phyloP scores from a whole-genome alignment of 257 asterid genomes.

The Gentiana straminea region DNA sequence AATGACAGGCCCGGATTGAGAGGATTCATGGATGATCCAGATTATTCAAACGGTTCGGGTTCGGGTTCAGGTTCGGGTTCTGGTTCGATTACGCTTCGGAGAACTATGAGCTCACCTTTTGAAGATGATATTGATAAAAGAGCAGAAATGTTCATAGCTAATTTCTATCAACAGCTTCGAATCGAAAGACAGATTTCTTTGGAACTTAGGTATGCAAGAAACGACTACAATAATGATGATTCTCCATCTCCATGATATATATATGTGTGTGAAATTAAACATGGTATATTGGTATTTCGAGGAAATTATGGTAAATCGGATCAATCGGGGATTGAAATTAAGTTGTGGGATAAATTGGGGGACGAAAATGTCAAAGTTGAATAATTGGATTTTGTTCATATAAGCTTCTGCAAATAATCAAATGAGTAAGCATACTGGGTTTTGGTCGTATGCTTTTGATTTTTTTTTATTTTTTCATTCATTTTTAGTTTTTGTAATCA shows the following conservation, averaged over 20 bases:
- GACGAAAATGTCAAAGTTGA: no score
- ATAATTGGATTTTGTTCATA: no score
- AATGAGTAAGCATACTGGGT: no score
- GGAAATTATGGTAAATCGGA: no score
- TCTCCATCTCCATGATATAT: slow-evolving; percentile 33
- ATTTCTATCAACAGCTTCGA: slow-evolving; percentile 54
- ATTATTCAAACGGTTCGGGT: slow-evolving; percentile 8
- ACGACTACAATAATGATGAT: slow-evolving; percentile 33
- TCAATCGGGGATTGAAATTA: no score
- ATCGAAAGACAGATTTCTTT: slow-evolving; percentile 73
- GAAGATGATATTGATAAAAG: slow-evolving; percentile 84
- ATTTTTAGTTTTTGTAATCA: no score
- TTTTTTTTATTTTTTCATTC: no score
- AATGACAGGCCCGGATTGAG: slow-evolving; percentile 42
- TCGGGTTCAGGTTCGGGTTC: slow-evolving; percentile 4
- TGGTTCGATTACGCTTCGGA: slow-evolving; percentile 27
- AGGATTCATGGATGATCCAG: slow-evolving; percentile 17
- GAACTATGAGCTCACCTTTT: slow-evolving; percentile 57
- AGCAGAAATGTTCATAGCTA: slow-evolving; percentile 78
- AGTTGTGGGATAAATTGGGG: no score
- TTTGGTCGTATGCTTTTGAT: no score
- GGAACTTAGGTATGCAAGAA: slow-evolving; percentile 51
- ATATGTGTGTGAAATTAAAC: no score
- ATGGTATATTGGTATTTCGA: no score
- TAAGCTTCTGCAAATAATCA: no score